Evolutionary conservation across 2,329 filamentous ascomycete genomes (phyloP).

Genomic region (Dendryphion nanum): DNA sequence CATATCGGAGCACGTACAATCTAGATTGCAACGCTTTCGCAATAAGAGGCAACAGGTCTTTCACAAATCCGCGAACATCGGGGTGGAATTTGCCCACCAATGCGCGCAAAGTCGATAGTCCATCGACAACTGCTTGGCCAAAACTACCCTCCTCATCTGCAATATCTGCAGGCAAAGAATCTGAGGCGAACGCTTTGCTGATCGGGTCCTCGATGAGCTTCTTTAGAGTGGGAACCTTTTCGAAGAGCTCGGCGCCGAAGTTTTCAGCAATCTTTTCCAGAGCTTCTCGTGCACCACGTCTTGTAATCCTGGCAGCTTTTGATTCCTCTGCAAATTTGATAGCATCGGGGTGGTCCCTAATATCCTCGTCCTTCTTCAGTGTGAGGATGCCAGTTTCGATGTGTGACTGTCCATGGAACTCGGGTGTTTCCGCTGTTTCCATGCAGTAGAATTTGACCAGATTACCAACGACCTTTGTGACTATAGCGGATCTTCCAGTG

Average conservation of each 20-base stretch:
- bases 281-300: slow-evolving; percentile 90
- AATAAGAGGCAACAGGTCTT: slow-evolving; percentile 79
- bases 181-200: slow-evolving; percentile 67
- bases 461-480: slow-evolving; percentile 94
- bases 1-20: slow-evolving; percentile 91
- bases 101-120: slow-evolving; percentile 86
- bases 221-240: slow-evolving; percentile 79
- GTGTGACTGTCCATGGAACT: slow-evolving; percentile 79
- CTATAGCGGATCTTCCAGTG: slow-evolving; percentile 75
- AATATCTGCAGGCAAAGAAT: slow-evolving; percentile 68
- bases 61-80: slow-evolving; percentile 74
- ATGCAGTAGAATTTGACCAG: slow-evolving; percentile 97
- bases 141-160: slow-evolving; percentile 70
- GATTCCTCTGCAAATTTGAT: slow-evolving; percentile 87
- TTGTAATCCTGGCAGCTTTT: slow-evolving; percentile 82
- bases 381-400: slow-evolving; percentile 83
- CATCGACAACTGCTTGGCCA: slow-evolving; percentile 92
- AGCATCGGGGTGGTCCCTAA: slow-evolving; percentile 87
- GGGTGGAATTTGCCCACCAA: slow-evolving; percentile 85
- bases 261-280: slow-evolving; percentile 80
- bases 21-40: slow-evolving; percentile 84
- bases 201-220: slow-evolving; percentile 81
- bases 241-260: slow-evolving; percentile 75
- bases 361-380: slow-evolving; percentile 94
- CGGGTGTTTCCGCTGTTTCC: slow-evolving; percentile 94